Evolutionary conservation across 352 stramenopile species (phyloP).

Genomic region (Aphanomyces euteiches): DNA sequence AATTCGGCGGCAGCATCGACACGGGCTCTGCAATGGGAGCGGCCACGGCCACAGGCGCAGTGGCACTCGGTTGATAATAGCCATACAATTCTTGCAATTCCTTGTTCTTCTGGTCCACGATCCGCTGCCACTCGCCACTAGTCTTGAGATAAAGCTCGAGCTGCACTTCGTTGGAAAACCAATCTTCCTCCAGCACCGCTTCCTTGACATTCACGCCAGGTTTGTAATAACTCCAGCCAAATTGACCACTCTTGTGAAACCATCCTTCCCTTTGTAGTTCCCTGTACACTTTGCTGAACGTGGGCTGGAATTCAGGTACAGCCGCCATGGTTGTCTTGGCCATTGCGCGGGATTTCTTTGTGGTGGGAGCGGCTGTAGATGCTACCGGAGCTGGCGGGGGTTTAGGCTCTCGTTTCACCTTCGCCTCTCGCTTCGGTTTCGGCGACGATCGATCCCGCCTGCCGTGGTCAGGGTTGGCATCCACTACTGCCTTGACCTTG

Average conservation of each 20-base stretch:
- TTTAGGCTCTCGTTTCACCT: neutral
- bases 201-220: constrained; percentile 1
- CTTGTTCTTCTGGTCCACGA: constrained; percentile 17
- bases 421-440: neutral
- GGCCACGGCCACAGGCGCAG: too few relatives aligned
- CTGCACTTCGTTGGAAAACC: constrained; percentile 17
- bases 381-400: too few relatives aligned
- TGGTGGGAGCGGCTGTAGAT: neutral
- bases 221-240: constrained; percentile 20
- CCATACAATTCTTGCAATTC: constrained; percentile 17
- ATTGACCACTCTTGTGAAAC: constrained; percentile 15
- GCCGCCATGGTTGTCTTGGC: neutral
- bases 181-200: constrained; percentile 6
- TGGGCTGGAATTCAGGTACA: constrained; percentile 10
- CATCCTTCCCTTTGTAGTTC: constrained; percentile 16
- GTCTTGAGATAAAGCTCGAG: constrained; percentile 16
- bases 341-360: neutral
- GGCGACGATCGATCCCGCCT: neutral
- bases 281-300: constrained; percentile 16
- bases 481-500: neutral
- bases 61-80: neutral
- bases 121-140: constrained; percentile 12
- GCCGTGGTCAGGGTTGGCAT: neutral
- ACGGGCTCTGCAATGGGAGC: too few relatives aligned
- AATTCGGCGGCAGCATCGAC: too few relatives aligned